Base-by-base conservation (phyloP, 2,329 filamentous ascomycete species). In the Aspergillus clavatus region DNA sequence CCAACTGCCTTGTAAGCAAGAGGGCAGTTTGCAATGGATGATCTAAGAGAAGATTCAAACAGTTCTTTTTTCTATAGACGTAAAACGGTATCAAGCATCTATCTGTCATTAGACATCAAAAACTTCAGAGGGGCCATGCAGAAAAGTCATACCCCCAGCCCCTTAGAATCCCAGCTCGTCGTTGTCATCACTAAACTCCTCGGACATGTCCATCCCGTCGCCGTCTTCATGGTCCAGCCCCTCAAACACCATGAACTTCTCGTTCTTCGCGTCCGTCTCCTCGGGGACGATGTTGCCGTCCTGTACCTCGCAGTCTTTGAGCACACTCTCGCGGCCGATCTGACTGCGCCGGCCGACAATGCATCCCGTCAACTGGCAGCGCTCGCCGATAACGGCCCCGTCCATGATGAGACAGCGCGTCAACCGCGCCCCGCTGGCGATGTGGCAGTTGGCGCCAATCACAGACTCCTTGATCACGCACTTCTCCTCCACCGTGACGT, bases 391-490 rank as follows among this genome's bases (percentile, higher is more conserved):
- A 6, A 87, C 83, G 0, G 87, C 90, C 3, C 88, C 88, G 49
- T 97, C 91, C 89, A 97, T 96, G 16, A 97, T 72, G 38, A 97
- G 69, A 67, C 91, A 97, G 53, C 90, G 81, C n/a, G 82, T 83
- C 36, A 98, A 71, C 54, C 90, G 87, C 23, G 86, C 89, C n/a
- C 89, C 89, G 55, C 85, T 83, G 51, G 84, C 83, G 53, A 98
- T 91, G 58, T 87, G 84, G 65, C 89, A 95, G 57, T 88, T 89
- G 4, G 87, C 82, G 2, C 93, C 93, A 31, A 98, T 81, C 23
- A 96, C 88, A 28, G 78, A 86, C 67, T 95, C 89, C 67, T 95
- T 96, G 70, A 98, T 86, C n/a, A 89, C 86, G 19, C 82, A 84
- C 65, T 91, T 91, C 58, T 91, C 87, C 60, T 91, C 87, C 0